These are phyloP conservation scores for Nemania sp. DNA, from an alignment of 2,329 filamentous ascomycete genomes.

Conservation along the genomic window DNA sequence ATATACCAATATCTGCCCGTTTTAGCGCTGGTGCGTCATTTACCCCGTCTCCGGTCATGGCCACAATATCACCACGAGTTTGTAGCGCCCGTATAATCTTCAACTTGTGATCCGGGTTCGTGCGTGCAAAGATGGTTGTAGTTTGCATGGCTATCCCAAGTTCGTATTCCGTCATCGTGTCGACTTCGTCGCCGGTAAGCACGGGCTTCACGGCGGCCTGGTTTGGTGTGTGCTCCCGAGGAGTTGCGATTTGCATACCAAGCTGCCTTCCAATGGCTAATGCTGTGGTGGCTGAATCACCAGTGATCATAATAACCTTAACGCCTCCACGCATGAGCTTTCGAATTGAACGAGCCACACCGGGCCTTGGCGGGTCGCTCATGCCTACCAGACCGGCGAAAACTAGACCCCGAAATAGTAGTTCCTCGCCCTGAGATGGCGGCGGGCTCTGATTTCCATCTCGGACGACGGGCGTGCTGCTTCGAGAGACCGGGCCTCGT, in stretches of 20 bases:
- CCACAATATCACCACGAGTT: constrained; percentile 91
- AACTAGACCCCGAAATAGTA: constrained; percentile 77
- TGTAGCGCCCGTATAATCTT: constrained; percentile 94
- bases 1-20: constrained; percentile 96
- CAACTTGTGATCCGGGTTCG: constrained; percentile 96
- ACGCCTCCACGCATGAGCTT: constrained; percentile 92
- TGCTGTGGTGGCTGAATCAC: constrained; percentile 92
- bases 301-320: constrained; percentile 98
- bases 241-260: constrained; percentile 79
- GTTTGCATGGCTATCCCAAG: constrained; percentile 82
- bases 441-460: constrained; percentile 46
- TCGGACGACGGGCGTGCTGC: constrained; percentile 53
- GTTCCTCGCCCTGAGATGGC: constrained; percentile 65
- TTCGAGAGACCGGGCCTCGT: constrained; percentile 48
- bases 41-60: constrained; percentile 98
- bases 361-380: constrained; percentile 92
- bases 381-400: constrained; percentile 95
- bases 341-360: constrained; percentile 86
- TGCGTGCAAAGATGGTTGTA: constrained; percentile 93
- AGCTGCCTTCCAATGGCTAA: constrained; percentile 91
- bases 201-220: constrained; percentile 71
- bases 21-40: constrained; percentile 97
- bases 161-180: constrained; percentile 84
- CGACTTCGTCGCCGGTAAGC: constrained; percentile 87
- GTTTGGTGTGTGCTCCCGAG: constrained; percentile 56